Evolutionary conservation across 768 basidiomycete genomes (phyloP), one percentile per base, ranked within the genome.

Genomic region (Gloeostereum incarnatum): DNA sequence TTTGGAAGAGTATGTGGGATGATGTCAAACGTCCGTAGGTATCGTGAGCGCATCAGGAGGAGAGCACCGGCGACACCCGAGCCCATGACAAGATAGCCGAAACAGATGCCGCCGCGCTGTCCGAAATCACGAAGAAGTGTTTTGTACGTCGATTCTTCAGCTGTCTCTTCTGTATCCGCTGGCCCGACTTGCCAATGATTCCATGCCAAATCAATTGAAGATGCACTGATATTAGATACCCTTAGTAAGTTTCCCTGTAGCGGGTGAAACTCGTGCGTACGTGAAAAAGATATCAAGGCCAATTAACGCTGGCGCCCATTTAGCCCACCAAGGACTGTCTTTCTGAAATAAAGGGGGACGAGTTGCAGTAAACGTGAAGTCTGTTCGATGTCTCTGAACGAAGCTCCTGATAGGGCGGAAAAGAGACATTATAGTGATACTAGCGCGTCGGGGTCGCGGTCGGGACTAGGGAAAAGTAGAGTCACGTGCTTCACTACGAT

Each of bases 121-220:
- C 57, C 60, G 23, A 39, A 37, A 6, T 29, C 34, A 44, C n/a
- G n/a, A n/a, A n/a, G n/a, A n/a, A n/a, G n/a, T 42, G 18, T 46
- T 44, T 37, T 44, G 7, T n/a, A 20, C 33, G 13, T 34, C 33
- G 13, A n/a, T 11, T 49, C 25, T 43, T 45, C 27, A 2, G 44
- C 45, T 9, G 47, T 38, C 8, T 39, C 49, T 36, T 57, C 48
- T 13, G 52, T 40, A 37, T 57, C 53, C 3, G 47, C 41, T 10
- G 48, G 50, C 3, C 49, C 47, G 20, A 36, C 44, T 6, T 57
- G 50, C 60, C 60, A 62, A 21, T 52, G 52, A 27, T 56, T 58
- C 51, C 56, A 62, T 4, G 59, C 59, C 14, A 62, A 47, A 6
- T 62, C 60, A 26, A 60, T 51, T 13, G 46, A 55, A 11, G 58